Percentiles rank a stretch among this genome's conserved stretches.
phyloP scores from a whole-genome alignment of 768 basidiomycete species.

The Agaricus sinodeliciosus region DNA sequence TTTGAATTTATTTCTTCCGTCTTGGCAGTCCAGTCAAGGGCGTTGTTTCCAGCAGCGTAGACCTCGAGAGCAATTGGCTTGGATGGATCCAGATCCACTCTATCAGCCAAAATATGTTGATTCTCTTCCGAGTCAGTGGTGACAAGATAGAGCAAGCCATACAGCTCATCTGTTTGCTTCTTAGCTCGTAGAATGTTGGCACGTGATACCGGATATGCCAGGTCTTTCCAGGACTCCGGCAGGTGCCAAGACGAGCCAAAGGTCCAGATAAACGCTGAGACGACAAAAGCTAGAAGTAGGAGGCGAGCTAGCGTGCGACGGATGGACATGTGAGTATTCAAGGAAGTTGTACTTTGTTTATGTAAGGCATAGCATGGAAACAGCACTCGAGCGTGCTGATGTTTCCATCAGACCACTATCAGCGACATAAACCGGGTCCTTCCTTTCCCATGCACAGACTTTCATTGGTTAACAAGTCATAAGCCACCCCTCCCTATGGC shows the following conservation, averaged over 20 bases:
- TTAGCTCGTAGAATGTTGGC: constrained; percentile 31
- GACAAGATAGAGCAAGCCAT: constrained; percentile 64
- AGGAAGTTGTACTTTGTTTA: constrained; percentile 10
- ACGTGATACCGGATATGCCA: constrained; percentile 24
- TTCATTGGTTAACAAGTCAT: not conserved
- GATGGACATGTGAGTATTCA: constrained; percentile 27
- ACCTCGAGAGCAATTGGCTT: constrained; percentile 42
- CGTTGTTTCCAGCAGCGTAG: constrained; percentile 44
- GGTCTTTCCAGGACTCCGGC: constrained; percentile 27
- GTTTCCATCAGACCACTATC: too few relatives aligned
- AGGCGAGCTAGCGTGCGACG: constrained; percentile 21
- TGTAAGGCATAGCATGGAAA: not conserved
- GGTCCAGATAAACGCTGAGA: constrained; percentile 32
- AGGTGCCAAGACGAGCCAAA: constrained; percentile 39
- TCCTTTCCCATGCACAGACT: not conserved
- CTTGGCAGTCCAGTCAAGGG: constrained; percentile 38
- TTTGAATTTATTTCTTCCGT: constrained; percentile 35
- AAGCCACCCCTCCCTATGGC: not conserved
- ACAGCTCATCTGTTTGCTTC: constrained; percentile 46
- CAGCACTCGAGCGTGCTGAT: too few relatives aligned
- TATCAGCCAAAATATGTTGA: constrained; percentile 32
- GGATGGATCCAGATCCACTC: constrained; percentile 36
- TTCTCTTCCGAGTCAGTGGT: constrained; percentile 31
- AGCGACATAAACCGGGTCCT: not conserved
- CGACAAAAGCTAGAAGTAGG: constrained; percentile 29